Conservation (phyloP, 805 yeast genomes). For the Candida piceae region DNA sequence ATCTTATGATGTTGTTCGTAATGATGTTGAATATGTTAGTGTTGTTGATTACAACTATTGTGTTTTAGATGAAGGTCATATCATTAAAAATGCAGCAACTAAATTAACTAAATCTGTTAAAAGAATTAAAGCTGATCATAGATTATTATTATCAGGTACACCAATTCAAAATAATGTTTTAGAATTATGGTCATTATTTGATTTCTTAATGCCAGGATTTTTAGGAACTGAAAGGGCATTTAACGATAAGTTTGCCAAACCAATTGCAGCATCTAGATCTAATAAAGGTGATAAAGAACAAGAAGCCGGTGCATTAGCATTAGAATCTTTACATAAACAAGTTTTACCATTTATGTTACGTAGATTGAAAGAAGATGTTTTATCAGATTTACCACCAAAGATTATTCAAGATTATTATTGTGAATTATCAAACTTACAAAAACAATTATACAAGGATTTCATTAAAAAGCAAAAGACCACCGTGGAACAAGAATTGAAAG, state of each 20-base stretch:
- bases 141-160: slow-evolving; percentile 90
- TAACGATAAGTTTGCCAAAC: slow-evolving; percentile 95
- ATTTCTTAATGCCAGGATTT: slow-evolving; percentile 98
- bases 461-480: slow-evolving; percentile 75
- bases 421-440: slow-evolving; percentile 87
- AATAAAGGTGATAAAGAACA: slow-evolving; percentile 91
- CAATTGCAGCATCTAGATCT: slow-evolving; percentile 89
- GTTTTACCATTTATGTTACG: slow-evolving; percentile 95
- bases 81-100: slow-evolving; percentile 86
- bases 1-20: slow-evolving; percentile 93
- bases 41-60: slow-evolving; percentile 80
- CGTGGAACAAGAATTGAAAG: slow-evolving; percentile 60
- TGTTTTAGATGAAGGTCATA: slow-evolving; percentile 96
- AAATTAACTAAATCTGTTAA: slow-evolving; percentile 89
- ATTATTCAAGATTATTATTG: slow-evolving; percentile 98
- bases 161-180: slow-evolving; percentile 97
- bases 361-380: slow-evolving; percentile 91
- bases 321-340: slow-evolving; percentile 94
- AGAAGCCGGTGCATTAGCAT: slow-evolving; percentile 93
- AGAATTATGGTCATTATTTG: slow-evolving; percentile 96
- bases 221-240: slow-evolving; percentile 91
- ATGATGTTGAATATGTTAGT: slow-evolving; percentile 67
- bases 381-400: slow-evolving; percentile 95
- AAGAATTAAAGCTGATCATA: slow-evolving; percentile 74
- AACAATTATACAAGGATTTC: slow-evolving; percentile 82